Percentiles rank a stretch among this genome's conserved stretches.
phyloP scores from a whole-genome alignment of 129 eudicot genomes.

The Solidago caesia region DNA sequence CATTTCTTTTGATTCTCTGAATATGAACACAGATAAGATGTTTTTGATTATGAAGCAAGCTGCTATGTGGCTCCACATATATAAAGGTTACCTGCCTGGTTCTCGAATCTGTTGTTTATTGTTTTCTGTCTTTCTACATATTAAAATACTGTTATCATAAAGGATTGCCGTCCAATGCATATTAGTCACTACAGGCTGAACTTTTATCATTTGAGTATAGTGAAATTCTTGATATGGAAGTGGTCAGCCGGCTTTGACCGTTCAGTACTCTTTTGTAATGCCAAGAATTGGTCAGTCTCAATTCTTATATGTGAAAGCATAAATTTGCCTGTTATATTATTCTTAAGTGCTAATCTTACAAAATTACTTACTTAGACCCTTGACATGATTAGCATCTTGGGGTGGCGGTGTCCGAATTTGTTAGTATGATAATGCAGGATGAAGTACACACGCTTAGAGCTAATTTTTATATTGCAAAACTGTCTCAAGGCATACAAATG shows the following conservation, averaged over 20 bases:
- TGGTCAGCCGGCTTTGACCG: constrained; percentile 20
- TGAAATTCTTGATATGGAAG: not conserved
- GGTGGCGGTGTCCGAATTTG: no score
- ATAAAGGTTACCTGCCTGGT: constrained; percentile 14
- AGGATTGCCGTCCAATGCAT: constrained; percentile 21
- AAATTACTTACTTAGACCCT: not conserved
- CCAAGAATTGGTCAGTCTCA: constrained; percentile 22
- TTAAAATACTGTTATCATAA: not conserved
- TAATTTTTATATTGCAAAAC: no score
- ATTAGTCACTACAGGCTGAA: not conserved
- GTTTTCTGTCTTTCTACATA: constrained; percentile 7
- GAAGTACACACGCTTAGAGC: no score
- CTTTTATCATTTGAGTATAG: not conserved
- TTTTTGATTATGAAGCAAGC: constrained; percentile 6
- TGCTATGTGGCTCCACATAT: constrained; percentile 14
- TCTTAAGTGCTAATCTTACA: not conserved
- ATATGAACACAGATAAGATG: not conserved
- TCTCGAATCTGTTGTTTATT: constrained; percentile 11
- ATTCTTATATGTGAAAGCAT: not conserved
- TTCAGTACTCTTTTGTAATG: not conserved
- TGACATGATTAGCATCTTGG: no score
- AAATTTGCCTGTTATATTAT: not conserved
- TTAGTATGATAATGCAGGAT: no score
- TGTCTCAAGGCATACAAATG: no score
- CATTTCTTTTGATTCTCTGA: not conserved